These are phyloP conservation scores for Coemansia sp. DNA, from an alignment of 192 early-diverging fungal genomes.

Conservation along the genomic window DNA sequence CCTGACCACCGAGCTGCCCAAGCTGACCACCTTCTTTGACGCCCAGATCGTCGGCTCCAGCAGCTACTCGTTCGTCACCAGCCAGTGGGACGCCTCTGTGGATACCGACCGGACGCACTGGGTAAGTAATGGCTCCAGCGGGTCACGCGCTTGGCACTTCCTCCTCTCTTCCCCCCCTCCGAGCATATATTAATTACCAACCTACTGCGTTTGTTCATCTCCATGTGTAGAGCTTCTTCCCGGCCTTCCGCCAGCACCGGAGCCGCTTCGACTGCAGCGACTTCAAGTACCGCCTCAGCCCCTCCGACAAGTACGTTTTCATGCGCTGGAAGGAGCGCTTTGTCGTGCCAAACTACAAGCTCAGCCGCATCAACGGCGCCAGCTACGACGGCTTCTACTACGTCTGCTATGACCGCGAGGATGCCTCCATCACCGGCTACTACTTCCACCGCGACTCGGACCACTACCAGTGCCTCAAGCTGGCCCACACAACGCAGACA, in stretches of 20 bases:
- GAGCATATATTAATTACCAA: constrained; percentile 8
- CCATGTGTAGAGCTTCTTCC: constrained; percentile 45
- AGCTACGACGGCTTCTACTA: constrained; percentile 87
- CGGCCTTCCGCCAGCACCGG: constrained; percentile 43
- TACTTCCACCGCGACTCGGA: constrained; percentile 63
- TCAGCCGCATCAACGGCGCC: constrained; percentile 71
- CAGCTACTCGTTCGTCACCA: constrained; percentile 67
- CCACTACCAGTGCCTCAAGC: constrained; percentile 55
- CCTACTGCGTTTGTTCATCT: neutral
- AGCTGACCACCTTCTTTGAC: constrained; percentile 77
- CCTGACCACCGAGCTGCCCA: constrained; percentile 72
- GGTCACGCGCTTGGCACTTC: neutral
- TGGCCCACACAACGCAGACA: constrained; percentile 35
- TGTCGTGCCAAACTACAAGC: constrained; percentile 78
- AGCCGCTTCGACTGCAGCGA: constrained; percentile 40
- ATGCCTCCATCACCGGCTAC: constrained; percentile 65
- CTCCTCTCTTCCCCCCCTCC: neutral
- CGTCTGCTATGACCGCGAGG: constrained; percentile 67
- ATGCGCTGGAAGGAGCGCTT: constrained; percentile 93
- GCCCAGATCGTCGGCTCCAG: constrained; percentile 71
- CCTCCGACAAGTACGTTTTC: constrained; percentile 66
- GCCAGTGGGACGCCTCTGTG: constrained; percentile 76
- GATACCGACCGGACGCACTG: constrained; percentile 72
- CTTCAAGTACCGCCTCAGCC: constrained; percentile 52
- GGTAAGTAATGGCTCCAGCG: constrained; percentile 41